These are phyloP conservation scores for Boechera stricta DNA, from an alignment of 345 rosid species.

Conservation along the genomic window DNA sequence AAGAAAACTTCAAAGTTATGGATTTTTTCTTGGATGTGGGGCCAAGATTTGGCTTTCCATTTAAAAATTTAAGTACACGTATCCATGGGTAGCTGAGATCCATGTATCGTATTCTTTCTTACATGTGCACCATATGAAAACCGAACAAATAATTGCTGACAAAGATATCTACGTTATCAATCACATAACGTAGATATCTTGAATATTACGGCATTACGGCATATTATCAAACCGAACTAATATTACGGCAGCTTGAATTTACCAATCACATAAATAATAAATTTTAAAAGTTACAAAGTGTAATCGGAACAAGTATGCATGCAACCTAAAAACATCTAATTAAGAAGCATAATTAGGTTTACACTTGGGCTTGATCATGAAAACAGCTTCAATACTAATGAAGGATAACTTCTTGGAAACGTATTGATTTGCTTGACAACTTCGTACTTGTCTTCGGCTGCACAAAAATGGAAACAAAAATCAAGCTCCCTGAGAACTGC, in stretches of 20 bases:
- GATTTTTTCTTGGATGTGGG: background rate
- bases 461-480: background rate
- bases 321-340: background rate
- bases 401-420: background rate
- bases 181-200: too few relatives aligned
- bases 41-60: background rate
- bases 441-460: background rate
- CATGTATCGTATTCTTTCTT: slow-evolving; percentile 9
- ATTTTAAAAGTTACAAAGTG: background rate
- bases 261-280: background rate
- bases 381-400: background rate
- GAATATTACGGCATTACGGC: too few relatives aligned
- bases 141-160: background rate
- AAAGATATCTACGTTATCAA: background rate
- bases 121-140: background rate
- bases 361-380: slow-evolving; percentile 12
- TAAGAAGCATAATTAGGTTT: background rate
- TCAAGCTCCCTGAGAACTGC: background rate
- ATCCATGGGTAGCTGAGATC: slow-evolving; percentile 30
- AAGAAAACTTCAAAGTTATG: background rate
- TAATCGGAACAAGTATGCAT: background rate
- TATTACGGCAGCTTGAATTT: background rate
- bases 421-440: background rate
- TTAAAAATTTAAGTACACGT: background rate
- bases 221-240: too few relatives aligned